Evolutionary conservation across 805 yeast species (phyloP).

Genomic region (Sugiyamaella americana): DNA sequence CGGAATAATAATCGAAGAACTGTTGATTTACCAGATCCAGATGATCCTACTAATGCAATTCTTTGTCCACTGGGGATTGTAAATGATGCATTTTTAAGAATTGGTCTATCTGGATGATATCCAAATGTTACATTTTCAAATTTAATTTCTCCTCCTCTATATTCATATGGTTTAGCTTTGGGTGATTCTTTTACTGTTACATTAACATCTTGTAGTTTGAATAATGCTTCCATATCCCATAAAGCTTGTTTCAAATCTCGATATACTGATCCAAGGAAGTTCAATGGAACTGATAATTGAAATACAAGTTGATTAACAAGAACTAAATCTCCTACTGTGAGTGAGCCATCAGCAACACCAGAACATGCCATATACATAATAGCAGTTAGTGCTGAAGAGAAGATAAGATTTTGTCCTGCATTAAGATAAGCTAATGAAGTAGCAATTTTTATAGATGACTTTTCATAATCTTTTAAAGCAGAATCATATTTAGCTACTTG

Average conservation of each 20-base stretch:
- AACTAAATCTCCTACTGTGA: conserved; percentile 93
- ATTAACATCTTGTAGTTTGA: conserved; percentile 72
- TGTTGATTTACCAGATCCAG: conserved; percentile 94
- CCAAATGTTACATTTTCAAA: conserved; percentile 93
- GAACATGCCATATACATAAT: conserved; percentile 98
- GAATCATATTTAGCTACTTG: conserved; percentile 75
- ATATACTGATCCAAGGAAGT: conserved; percentile 91
- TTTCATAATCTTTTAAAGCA: conserved; percentile 68
- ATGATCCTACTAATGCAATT: conserved; percentile 93
- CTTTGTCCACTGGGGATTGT: conserved; percentile 85
- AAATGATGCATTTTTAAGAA: conserved; percentile 72
- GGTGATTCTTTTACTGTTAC: conserved; percentile 59
- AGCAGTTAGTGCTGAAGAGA: conserved; percentile 82
- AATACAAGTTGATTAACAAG: conserved; percentile 92
- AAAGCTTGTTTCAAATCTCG: conserved; percentile 89
- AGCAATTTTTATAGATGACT: conserved; percentile 62
- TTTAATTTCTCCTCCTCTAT: conserved; percentile 68
- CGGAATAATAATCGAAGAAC: conserved; percentile 76
- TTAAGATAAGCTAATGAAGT: conserved; percentile 69
- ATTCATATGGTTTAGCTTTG: conserved; percentile 53
- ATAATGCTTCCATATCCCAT: conserved; percentile 92
- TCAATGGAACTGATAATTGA: conserved; percentile 90
- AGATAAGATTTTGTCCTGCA: conserved; percentile 72
- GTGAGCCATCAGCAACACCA: conserved; percentile 76
- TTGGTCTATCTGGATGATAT: conserved; percentile 83